These are phyloP conservation scores for Ascochyta clinopodiicola DNA, from an alignment of 2,329 filamentous ascomycete genomes.

Conservation along the genomic window DNA sequence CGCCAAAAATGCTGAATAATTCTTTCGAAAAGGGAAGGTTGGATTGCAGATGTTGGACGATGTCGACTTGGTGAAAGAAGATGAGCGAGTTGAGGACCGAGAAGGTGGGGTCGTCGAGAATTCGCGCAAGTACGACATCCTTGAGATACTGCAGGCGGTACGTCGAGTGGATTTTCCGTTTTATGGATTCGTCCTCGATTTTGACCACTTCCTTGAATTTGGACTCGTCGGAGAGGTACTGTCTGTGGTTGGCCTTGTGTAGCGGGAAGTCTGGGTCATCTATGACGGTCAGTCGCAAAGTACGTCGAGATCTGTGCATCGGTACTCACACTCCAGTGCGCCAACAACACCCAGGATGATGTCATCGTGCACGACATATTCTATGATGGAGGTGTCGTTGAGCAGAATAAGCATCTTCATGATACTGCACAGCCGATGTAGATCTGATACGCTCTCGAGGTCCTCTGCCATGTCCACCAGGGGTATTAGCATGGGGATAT, in stretches of 20 bases:
- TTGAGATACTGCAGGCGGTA: conserved; percentile 97
- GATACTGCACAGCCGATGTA: conserved; percentile 94
- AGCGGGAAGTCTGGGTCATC: conserved; percentile 96
- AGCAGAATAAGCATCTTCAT: conserved; percentile 96
- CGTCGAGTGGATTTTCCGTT: conserved; percentile 92
- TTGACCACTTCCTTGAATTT: conserved; percentile 96
- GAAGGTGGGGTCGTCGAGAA: conserved; percentile 96
- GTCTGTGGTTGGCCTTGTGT: conserved; percentile 95
- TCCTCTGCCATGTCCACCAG: conserved; percentile 90
- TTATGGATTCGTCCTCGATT: conserved; percentile 82
- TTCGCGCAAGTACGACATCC: conserved; percentile 95
- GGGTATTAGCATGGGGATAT: conserved; percentile 85
- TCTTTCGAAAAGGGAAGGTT: conserved; percentile 81
- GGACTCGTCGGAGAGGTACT: conserved; percentile 86
- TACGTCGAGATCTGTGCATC: neutral
- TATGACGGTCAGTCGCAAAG: conserved; percentile 34
- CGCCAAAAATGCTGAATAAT: conserved; percentile 83
- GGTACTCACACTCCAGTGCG: conserved; percentile 77
- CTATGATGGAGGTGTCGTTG: conserved; percentile 94
- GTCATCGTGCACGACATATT: conserved; percentile 88
- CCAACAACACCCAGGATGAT: conserved; percentile 92
- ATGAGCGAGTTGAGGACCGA: conserved; percentile 97
- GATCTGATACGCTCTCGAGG: conserved; percentile 81
- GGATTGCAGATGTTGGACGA: conserved; percentile 89
- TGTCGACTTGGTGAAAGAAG: conserved; percentile 99